Percentiles rank a stretch among this genome's conserved stretches.
Evolutionary conservation across 805 yeast genomes (phyloP).

Genomic region (Kodamaea kakaduensis): DNA sequence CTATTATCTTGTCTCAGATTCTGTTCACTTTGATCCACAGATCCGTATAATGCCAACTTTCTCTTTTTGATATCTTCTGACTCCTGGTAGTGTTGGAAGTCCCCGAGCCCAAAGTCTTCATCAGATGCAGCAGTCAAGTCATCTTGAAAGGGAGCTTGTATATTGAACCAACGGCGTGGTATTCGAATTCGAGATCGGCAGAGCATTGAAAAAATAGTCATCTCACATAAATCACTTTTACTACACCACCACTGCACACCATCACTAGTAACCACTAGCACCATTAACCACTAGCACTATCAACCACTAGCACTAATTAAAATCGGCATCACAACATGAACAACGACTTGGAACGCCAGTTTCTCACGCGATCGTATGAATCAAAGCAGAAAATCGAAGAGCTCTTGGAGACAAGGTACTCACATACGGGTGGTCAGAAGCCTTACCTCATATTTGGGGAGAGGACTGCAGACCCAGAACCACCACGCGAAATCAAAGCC

Average conservation of each 20-base stretch:
- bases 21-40: conserved; percentile 14
- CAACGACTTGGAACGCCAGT: conserved; percentile 43
- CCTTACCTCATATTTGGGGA: conserved; percentile 31
- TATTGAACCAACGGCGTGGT: conserved; percentile 7
- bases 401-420: conserved; percentile 43
- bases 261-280: too few relatives aligned
- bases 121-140: conserved; percentile 31
- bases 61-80: conserved; percentile 20
- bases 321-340: conserved; percentile 16
- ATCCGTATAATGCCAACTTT: neutral
- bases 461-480: conserved; percentile 8
- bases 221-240: too few relatives aligned
- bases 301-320: neutral
- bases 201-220: neutral
- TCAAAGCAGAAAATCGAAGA: conserved; percentile 34
- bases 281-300: neutral
- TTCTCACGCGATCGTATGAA: conserved; percentile 43
- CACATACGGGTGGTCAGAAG: conserved; percentile 44
- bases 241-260: too few relatives aligned
- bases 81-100: conserved; percentile 37
- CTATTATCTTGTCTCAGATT: neutral
- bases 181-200: too few relatives aligned
- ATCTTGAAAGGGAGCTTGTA: conserved; percentile 36
- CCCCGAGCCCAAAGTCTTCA: conserved; percentile 36
- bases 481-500: conserved; percentile 2